Evolutionary conservation across 2,329 filamentous ascomycete species (phyloP), one percentile per base, ranked within the genome.

Genomic region (Didymella pomorum): DNA sequence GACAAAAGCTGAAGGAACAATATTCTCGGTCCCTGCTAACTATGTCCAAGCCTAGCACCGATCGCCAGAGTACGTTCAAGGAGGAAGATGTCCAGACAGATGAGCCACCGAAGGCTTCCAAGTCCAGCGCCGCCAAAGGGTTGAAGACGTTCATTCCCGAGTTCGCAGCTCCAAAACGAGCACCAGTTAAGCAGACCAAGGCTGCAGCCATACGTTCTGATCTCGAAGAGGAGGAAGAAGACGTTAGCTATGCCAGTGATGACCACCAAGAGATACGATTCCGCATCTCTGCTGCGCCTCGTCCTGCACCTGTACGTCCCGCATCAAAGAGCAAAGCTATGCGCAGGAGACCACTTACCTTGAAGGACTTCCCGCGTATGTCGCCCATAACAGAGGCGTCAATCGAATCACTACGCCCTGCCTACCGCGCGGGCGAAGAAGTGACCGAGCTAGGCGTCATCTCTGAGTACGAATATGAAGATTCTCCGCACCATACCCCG

Each of bases 321-420:
- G 11, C 18, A n/a, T 41, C 53, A 10, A 58, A 44, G 46, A 57
- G 52, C 26, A 55, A 51, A 18, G 56, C 57, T 21, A 60, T 25
- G 25, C 58, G 56, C 44, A 69, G 57, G 58, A 66, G 54, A 41
- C 37, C 37, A 14, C 37, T 41, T 21, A 41, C 37, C 29, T 1
- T 35, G 58, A 71, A 67, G 48, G 48, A 49, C 10, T 48, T 72
- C 3, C 52, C 70, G 25, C 54, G 49, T 9, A 69, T 72, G 68
- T 52, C 68, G 4, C 64, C 69, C 10, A 71, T 71, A 50, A 71
- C 63, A 14, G 70, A 72, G 51, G 50, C 57, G 16, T 68, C 67
- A 14, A 46, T 58, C 37, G 68, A 67, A n/a, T 62, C 63, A 23
- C 45, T 66, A 16, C 53, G 53, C 11, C 33, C 51, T 21, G 51